Percentiles rank a stretch among this genome's conserved stretches.
Conservation (phyloP, 805 yeast genomes). For the Ogataea sp. region DNA sequence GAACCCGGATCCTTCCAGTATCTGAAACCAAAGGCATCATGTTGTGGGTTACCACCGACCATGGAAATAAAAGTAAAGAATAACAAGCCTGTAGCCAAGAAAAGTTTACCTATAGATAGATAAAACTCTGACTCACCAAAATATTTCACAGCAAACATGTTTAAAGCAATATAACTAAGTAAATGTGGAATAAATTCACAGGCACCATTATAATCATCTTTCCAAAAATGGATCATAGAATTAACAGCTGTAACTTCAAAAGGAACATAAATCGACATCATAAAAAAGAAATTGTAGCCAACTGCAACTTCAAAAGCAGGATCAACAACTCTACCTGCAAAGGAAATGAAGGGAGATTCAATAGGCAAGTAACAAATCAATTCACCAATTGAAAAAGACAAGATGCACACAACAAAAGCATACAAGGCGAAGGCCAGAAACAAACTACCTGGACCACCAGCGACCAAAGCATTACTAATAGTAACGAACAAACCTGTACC, state of each 20-base stretch:
- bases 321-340: slow-evolving; percentile 72
- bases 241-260: slow-evolving; percentile 70
- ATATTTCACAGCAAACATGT: slow-evolving; percentile 55
- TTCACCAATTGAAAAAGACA: slow-evolving; percentile 70
- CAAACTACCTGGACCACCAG: slow-evolving; percentile 65
- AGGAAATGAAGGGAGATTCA: slow-evolving; percentile 65
- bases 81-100: slow-evolving; percentile 60
- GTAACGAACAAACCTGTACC: slow-evolving; percentile 77
- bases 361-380: slow-evolving; percentile 72
- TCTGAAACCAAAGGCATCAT: slow-evolving; percentile 53
- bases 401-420: slow-evolving; percentile 60
- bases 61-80: slow-evolving; percentile 63
- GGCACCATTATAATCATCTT: slow-evolving; percentile 59
- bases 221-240: slow-evolving; percentile 68
- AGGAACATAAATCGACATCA: slow-evolving; percentile 66
- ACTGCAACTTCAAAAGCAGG: slow-evolving; percentile 67
- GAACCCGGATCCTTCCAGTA: slow-evolving; percentile 43
- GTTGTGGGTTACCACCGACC: slow-evolving; percentile 73
- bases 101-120: slow-evolving; percentile 60
- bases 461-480: slow-evolving; percentile 53
- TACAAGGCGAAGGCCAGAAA: slow-evolving; percentile 59
- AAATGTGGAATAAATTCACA: slow-evolving; percentile 55
- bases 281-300: slow-evolving; percentile 71
- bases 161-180: slow-evolving; percentile 48
- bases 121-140: slow-evolving; percentile 76